Evolutionary conservation across 345 rosid genomes (phyloP).

Genomic region (Ceriops zippeliana): DNA sequence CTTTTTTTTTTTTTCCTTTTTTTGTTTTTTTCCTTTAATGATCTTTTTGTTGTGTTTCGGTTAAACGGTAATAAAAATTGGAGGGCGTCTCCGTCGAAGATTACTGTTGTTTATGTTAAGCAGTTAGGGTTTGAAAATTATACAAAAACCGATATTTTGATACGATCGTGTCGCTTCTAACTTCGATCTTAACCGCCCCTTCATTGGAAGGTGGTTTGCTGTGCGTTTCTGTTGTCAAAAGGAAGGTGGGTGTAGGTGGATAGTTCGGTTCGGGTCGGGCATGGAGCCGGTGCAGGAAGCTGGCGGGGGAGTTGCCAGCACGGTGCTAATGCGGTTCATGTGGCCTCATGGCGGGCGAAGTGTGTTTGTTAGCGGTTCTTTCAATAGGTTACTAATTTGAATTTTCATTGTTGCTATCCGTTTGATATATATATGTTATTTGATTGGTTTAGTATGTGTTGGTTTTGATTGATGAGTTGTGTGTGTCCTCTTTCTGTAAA

Average conservation of each 20-base stretch:
- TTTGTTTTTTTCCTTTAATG: too few relatives aligned
- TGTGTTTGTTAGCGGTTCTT: constrained; percentile 30
- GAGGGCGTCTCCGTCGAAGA: constrained; percentile 9
- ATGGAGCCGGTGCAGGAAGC: constrained; percentile 26
- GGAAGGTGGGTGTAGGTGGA: too few relatives aligned
- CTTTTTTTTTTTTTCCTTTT: too few relatives aligned
- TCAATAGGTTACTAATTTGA: constrained; percentile 21
- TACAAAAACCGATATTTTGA: constrained; percentile 2
- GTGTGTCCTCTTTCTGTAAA: constrained; percentile 10
- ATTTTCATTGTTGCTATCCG: not conserved
- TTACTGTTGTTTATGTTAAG: constrained; percentile 7
- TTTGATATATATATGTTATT: not conserved
- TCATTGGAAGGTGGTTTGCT: not conserved
- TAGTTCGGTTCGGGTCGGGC: constrained; percentile 10
- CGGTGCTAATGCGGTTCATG: constrained; percentile 24
- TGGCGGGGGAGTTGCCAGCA: constrained; percentile 18
- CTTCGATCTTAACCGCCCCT: constrained; percentile 16
- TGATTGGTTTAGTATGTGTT: not conserved
- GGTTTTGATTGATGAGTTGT: constrained; percentile 2
- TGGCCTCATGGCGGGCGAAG: constrained; percentile 36
- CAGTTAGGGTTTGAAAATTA: too few relatives aligned
- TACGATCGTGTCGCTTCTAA: constrained; percentile 23
- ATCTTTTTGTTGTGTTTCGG: too few relatives aligned
- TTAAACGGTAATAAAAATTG: too few relatives aligned
- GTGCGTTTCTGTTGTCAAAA: not conserved